Base-by-base conservation (phyloP, 805 yeast genomes). In the Maudiozyma barnettii region DNA sequence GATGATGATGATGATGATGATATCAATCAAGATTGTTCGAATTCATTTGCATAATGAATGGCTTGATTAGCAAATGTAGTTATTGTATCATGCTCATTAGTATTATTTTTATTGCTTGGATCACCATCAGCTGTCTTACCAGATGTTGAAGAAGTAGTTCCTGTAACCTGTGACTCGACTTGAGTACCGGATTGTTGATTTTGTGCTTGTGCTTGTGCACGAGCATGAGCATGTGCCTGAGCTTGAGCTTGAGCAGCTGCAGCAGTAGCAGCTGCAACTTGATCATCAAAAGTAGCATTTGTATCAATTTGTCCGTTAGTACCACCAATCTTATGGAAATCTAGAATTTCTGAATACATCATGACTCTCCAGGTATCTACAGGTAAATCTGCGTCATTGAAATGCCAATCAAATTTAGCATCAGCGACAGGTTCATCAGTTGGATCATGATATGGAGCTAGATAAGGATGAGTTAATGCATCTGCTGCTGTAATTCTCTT, bases 291-390 rank as follows among this genome's bases (percentile, higher is more conserved):
- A 19, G 64, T 60, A 2, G 68, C 66, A 26, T 53, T 57, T 1
- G 65, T 61, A 52, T 63, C 66, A 40, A 64, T 64, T 46, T 59
- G 66, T 9, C 65, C 63, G 43, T 61, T 57, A 21, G 57, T 57
- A 37, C 72, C 84, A 39, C 82, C 90, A 49, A 85, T 86, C 65
- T 89, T 95, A 67, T 91, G 98, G 77, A 89, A 91, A 65, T 91
- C 97, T 55, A 93, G 73, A 52, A 91, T 93, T 69, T 91, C 99
- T 45, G 95, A 84, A 69, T 93, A 93, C 96, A 93, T 91, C 98
- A 93, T 91, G 18, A 89, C 95, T 70, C 95, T 81, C 99, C 99
- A 91, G 13, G 96, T 88, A 61, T 93, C 98, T 16, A 93, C 93
- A 3, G 98, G 97, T 58, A 91, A 75, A 67, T 91, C 99, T 0